Base-by-base conservation (phyloP, 352 stramenopile genomes). In the Phytophthora pluvialis region DNA sequence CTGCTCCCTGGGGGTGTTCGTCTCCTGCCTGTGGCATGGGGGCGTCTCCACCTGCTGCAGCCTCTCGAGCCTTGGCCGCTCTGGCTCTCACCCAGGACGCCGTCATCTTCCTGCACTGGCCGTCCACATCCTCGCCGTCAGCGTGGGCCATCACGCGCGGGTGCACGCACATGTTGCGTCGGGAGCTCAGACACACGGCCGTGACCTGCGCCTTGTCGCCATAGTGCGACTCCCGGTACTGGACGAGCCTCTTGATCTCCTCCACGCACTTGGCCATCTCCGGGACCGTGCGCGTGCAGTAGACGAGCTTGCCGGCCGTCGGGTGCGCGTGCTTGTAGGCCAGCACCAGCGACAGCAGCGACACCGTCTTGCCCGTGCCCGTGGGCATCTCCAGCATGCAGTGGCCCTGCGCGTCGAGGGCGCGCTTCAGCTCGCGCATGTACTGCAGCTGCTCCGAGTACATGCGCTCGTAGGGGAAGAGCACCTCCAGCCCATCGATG, bases 371-470 rank as follows among this genome's bases (percentile, higher is more conserved):
- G 57, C 97, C 97, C 18, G 97, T 99, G 42, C 97, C 97, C 43
- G 97, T 99, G 21, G 98, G 98, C 97, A 99, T 99, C 78, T 99
- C 97, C 28, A 99, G 77, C 69, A 99, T 92, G 67, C 88, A 98
- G 79, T 99, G 97, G 38, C 97, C 97, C 45, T 98, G 94, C 1
- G 94, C 94, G 69, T 99, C 98, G 29, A 99, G 78, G 8, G 97
- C 88, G 38, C 97, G 91, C 86, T 99, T 99, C 11, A 99, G 81
- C 62, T 98, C 93, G 26, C 95, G 86, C 98, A 99, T 99, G 80
- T 99, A 99, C 70, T 99, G 88, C 65, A 99, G 97, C 83, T 99
- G 98, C 75, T 99, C 98, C 38, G 97, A 80, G 81, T 99, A 99
- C 77, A 99, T 98, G 58, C 81, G 83, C 51, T 91, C 81, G 58